phyloP scores from a whole-genome alignment of 2,329 filamentous ascomycete genomes.

The Aspergillus sclerotialis region DNA sequence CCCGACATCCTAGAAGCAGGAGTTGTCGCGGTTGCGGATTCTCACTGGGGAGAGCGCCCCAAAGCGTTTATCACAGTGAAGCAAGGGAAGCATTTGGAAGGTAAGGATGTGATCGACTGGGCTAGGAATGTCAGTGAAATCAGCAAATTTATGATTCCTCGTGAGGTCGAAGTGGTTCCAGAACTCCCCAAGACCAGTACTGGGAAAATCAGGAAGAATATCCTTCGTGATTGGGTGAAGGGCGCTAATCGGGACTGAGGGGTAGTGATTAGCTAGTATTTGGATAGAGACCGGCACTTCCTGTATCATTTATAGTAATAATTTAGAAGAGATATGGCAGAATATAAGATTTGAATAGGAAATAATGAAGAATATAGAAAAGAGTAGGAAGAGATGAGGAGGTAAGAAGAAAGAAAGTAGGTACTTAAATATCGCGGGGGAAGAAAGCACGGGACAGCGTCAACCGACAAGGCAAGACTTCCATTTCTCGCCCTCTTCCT shows the following conservation, averaged over 20 bases:
- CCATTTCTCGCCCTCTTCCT: background rate
- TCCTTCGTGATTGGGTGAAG: conserved; percentile 78
- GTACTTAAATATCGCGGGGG: too few species aligned
- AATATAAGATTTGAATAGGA: too few species aligned
- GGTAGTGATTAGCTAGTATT: too few species aligned
- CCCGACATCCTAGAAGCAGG: conserved; percentile 85
- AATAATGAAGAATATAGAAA: too few species aligned
- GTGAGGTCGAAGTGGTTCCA: conserved; percentile 67
- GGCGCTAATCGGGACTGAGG: conserved; percentile 32
- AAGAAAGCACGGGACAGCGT: too few species aligned
- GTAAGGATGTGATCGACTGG: conserved; percentile 74
- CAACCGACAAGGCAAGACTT: too few species aligned
- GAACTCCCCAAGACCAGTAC: conserved; percentile 96
- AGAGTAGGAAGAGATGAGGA: too few species aligned
- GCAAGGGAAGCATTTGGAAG: conserved; percentile 52
- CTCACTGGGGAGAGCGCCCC: conserved; percentile 91
- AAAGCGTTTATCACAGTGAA: conserved; percentile 88
- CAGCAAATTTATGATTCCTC: conserved; percentile 80
- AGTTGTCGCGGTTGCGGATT: conserved; percentile 79
- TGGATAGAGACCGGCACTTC: too few species aligned
- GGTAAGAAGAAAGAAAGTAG: too few species aligned
- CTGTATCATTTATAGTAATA: too few species aligned
- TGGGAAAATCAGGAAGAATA: conserved; percentile 93
- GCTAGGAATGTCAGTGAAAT: conserved; percentile 73
- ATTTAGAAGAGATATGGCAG: too few species aligned